Evolutionary conservation across 148 eudicot species (phyloP).

Genomic region (Linanthus parryae): DNA sequence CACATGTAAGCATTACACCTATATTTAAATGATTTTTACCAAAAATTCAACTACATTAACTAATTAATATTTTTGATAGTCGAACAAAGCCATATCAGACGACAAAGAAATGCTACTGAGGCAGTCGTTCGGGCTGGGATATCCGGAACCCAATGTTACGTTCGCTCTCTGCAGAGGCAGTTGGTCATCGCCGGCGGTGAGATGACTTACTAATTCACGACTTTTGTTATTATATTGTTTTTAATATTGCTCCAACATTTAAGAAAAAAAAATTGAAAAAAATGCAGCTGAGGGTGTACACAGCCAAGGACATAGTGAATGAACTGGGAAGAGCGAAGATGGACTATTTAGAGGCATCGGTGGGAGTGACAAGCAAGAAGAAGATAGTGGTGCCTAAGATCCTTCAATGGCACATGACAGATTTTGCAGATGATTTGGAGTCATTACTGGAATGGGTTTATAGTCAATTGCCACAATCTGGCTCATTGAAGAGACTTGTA

Average conservation of each 20-base stretch:
- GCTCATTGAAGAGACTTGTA: constrained; percentile 53
- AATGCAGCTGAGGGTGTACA: constrained; percentile 67
- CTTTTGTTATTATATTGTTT: background rate
- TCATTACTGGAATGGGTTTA: constrained; percentile 91
- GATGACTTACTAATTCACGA: constrained; percentile 21
- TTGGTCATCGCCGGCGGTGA: constrained; percentile 94
- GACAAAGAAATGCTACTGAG: constrained; percentile 69
- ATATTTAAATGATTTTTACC: too few relatives aligned
- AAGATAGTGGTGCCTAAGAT: constrained; percentile 80
- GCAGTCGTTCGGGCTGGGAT: constrained; percentile 67
- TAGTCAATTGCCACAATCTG: constrained; percentile 70
- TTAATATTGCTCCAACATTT: too few relatives aligned
- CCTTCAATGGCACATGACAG: constrained; percentile 87
- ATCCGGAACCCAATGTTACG: constrained; percentile 90
- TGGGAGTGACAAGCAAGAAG: constrained; percentile 71
- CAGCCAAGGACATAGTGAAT: constrained; percentile 61
- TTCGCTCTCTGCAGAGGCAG: constrained; percentile 91
- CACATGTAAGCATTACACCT: constrained; percentile 67
- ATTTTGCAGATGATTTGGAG: constrained; percentile 91
- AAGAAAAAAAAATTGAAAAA: background rate
- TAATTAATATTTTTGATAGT: constrained; percentile 10
- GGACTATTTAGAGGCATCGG: constrained; percentile 84
- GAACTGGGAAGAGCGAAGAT: constrained; percentile 75
- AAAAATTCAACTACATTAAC: too few relatives aligned
- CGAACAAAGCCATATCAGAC: constrained; percentile 39